Evolutionary conservation across 352 stramenopile species (phyloP).

Genomic region (Pythium aquatile): DNA sequence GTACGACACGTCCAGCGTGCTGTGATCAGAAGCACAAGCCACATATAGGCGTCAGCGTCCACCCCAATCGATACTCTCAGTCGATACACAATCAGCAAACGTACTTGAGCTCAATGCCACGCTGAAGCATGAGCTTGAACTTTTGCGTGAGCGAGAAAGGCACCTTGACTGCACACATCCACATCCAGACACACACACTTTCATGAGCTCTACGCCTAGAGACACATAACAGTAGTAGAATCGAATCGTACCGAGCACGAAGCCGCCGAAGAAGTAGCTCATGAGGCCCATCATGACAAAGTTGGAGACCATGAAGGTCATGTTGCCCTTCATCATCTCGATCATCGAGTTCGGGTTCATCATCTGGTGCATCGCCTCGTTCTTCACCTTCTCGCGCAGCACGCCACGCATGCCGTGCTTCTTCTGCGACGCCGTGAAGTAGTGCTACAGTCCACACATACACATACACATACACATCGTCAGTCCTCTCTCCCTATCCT

Average conservation of each 20-base stretch:
- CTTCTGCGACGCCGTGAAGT: slow-evolving; percentile 88
- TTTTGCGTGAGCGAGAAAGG: slow-evolving; percentile 97
- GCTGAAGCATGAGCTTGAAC: slow-evolving; percentile 98
- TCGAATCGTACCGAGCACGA: slow-evolving; percentile 86
- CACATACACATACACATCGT: background rate
- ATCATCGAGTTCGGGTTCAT: slow-evolving; percentile 96
- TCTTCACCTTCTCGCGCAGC: slow-evolving; percentile 88
- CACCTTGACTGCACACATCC: slow-evolving; percentile 85
- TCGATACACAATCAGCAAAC: background rate
- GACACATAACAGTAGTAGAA: background rate
- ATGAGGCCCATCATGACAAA: slow-evolving; percentile 99
- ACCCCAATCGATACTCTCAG: background rate
- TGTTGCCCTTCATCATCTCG: slow-evolving; percentile 98
- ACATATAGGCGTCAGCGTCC: background rate
- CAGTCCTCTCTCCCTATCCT: background rate
- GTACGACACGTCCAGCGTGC: slow-evolving; percentile 97
- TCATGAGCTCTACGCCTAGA: too few species aligned
- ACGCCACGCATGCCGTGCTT: slow-evolving; percentile 83
- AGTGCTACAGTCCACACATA: slow-evolving; percentile 44
- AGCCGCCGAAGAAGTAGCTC: slow-evolving; percentile 98
- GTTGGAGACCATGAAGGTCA: slow-evolving; percentile 99
- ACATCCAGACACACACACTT: background rate
- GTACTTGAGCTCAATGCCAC: slow-evolving; percentile 93
- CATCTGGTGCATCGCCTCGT: slow-evolving; percentile 92
- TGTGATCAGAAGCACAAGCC: slow-evolving; percentile 22